Percentiles rank a stretch among this genome's conserved stretches.
Conservation (phyloP, 176 grass and related monocot genomes). For the Microstegium vimineum region DNA sequence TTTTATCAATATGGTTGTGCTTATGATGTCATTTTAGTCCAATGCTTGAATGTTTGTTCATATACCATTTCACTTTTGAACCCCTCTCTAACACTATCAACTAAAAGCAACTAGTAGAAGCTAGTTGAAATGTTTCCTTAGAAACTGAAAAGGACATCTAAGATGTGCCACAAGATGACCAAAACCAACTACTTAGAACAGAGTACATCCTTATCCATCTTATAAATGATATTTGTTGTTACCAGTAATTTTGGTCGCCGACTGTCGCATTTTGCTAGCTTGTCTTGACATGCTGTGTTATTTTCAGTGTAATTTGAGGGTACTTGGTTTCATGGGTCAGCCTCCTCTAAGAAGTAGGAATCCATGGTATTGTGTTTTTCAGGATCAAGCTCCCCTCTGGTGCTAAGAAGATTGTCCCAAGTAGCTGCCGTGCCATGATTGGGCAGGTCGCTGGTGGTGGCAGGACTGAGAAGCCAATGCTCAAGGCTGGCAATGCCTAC, state of each 20-base stretch:
- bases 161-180: background rate
- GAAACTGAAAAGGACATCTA: background rate
- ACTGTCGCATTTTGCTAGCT: background rate
- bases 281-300: no score
- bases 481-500: conserved; percentile 91
- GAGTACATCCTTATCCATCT: background rate
- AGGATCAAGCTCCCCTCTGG: conserved; percentile 97
- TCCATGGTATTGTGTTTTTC: background rate
- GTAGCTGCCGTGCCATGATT: conserved; percentile 81
- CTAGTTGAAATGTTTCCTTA: background rate
- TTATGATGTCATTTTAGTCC: background rate
- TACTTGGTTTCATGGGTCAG: background rate
- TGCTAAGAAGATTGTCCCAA: conserved; percentile 87
- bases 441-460: conserved; percentile 89
- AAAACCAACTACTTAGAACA: background rate
- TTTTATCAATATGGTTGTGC: background rate
- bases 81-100: background rate
- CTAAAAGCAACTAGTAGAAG: background rate
- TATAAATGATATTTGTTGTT: background rate
- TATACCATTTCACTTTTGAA: background rate
- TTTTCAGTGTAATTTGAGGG: background rate
- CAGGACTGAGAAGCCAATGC: conserved; percentile 83
- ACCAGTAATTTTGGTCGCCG: background rate
- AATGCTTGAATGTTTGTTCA: background rate
- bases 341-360: no score